Conservation (phyloP, 176 grass and related monocot species). For the Musa troglodytarum region DNA sequence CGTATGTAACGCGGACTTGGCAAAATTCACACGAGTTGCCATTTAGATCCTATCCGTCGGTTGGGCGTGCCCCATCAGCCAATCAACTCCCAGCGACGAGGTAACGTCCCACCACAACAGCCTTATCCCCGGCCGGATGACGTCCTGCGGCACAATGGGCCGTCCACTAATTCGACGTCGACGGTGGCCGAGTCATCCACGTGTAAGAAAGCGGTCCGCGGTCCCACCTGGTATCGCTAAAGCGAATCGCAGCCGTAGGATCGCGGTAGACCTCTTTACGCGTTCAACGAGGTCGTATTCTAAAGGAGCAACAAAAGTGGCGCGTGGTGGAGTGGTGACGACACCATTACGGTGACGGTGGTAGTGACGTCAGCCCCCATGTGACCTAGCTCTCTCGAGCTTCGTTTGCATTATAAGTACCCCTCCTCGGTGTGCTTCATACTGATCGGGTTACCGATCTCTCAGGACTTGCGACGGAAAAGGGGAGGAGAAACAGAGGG, state of each 20-base stretch:
- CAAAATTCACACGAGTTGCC: too few relatives aligned
- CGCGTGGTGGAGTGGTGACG: neutral
- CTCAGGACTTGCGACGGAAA: neutral
- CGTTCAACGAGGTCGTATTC: neutral
- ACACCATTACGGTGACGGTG: neutral
- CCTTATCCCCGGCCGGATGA: neutral
- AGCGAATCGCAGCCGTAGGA: too few relatives aligned
- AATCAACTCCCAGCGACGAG: neutral
- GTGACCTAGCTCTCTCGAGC: neutral
- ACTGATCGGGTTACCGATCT: neutral
- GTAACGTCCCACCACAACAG: neutral
- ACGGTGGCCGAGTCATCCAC: too few relatives aligned
- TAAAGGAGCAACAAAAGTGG: neutral
- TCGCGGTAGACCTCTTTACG: too few relatives aligned
- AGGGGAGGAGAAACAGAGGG: neutral
- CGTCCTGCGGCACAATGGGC: too few relatives aligned
- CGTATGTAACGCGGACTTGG: too few relatives aligned
- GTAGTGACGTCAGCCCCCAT: constrained; percentile 1
- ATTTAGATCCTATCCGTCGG: neutral
- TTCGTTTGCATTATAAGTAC: too few relatives aligned
- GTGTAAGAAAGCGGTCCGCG: too few relatives aligned
- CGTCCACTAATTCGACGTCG: too few relatives aligned
- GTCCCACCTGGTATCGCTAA: too few relatives aligned
- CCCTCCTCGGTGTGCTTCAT: neutral
- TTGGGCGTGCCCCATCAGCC: neutral